These are phyloP conservation scores for Fusarium sublunatum DNA, from an alignment of 2,329 filamentous ascomycete genomes.

Conservation along the genomic window DNA sequence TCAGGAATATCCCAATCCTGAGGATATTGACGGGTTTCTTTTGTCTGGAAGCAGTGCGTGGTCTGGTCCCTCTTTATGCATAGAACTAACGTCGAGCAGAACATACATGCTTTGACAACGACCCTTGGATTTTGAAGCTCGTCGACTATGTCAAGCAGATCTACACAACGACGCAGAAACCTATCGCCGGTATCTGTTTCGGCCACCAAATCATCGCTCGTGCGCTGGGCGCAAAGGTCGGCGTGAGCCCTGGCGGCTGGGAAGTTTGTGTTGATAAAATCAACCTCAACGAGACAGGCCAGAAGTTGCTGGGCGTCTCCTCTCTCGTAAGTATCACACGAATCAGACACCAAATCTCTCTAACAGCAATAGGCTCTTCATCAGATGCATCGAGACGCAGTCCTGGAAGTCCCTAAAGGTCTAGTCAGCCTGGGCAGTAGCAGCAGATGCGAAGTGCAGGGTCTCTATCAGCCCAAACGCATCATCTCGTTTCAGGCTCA, in stretches of 20 bases:
- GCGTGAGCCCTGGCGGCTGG: conserved; percentile 54
- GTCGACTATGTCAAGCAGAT: conserved; percentile 50
- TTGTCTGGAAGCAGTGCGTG: conserved; percentile 51
- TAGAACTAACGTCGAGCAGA: conserved; percentile 28
- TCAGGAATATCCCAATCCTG: conserved; percentile 44
- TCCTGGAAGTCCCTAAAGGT: conserved; percentile 52
- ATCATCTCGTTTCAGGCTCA: conserved; percentile 58
- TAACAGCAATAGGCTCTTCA: conserved; percentile 48
- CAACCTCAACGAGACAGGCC: conserved; percentile 52
- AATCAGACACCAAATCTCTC: accelerated
- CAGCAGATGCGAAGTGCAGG: conserved; percentile 54
- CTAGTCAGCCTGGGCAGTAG: conserved; percentile 54
- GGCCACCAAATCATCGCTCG: conserved; percentile 60
- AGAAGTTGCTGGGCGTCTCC: conserved; percentile 49
- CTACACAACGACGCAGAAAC: conserved; percentile 45
- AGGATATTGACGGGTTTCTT: conserved; percentile 48
- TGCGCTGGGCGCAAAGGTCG: conserved; percentile 54
- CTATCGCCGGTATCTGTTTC: conserved; percentile 59
- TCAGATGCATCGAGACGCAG: conserved; percentile 60
- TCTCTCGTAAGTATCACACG: conserved; percentile 36
- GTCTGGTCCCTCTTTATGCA: accelerated
- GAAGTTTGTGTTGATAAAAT: conserved; percentile 56
- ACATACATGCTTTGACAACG: conserved; percentile 53
- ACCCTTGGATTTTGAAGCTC: conserved; percentile 56
- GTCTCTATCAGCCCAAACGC: conserved; percentile 51